Base-by-base conservation (phyloP, 1,284 basidiomycete genomes). In the Ceratobasidium theobromae region DNA sequence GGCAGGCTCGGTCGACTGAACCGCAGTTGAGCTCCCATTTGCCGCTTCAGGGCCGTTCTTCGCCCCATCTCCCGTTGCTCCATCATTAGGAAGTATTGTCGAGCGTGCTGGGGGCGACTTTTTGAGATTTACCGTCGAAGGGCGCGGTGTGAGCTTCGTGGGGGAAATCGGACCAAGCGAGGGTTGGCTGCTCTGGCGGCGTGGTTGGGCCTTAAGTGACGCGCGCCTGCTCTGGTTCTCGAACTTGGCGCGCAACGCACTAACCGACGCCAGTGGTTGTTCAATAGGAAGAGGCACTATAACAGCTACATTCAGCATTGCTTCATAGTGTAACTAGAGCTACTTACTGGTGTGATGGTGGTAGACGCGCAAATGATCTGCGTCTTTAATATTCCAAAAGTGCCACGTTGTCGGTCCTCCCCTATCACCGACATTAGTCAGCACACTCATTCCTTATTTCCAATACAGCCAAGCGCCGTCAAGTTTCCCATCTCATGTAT, bases 201-300 rank as follows among this genome's bases (percentile, higher is more conserved):
- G n/a, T 3, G 58, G 58, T 18, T 62, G 58, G 3, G 58, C 58
- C 33, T 62, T 62, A 35, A 62, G 48, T 33, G 62, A 51, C 25
- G 53, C 54, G 43, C 60, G 66, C n/a, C 53, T 54, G 8, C 25
- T 51, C 53, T 65, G 45, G 48, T 69, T 67, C 45, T 71, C 70
- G 41, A 69, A 71, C 12, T 57, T 53, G 16, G 69, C 70, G 28
- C 68, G 68, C 45, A 71, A 67, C 33, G 66, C 69, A 28, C 65
- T 60, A 4, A 71, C 69, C 14, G 23, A 41, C 28, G 46, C 64
- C 18, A 65, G 60, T 16, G 69, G 65, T 2, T 69, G 57, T 52
- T 70, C 69, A 49, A 69, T 62, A n/a, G 67, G 66, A 2, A 69
- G 70, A 9, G 65, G 69, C 70, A 69, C 69, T 48, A 35, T 8